These are phyloP conservation scores for Diutina siamensis DNA, from an alignment of 1,139 yeast genomes.

Conservation along the genomic window DNA sequence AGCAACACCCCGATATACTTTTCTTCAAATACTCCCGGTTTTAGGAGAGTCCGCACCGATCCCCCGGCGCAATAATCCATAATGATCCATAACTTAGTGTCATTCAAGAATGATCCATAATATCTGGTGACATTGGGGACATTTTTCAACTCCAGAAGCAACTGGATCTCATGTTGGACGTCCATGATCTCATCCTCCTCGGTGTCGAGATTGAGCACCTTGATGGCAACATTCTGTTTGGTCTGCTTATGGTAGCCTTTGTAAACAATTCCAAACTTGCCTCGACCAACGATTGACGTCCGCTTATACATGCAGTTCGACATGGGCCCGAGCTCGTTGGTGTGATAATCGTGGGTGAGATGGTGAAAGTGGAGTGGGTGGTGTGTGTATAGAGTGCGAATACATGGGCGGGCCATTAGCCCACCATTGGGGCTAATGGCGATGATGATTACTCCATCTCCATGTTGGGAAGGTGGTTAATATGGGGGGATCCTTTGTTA, in stretches of 20 bases:
- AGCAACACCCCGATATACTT: slow-evolving; percentile 68
- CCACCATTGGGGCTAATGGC: too few species aligned
- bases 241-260: slow-evolving; percentile 61
- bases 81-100: slow-evolving; percentile 89
- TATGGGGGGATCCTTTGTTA: too few species aligned
- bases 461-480: too few species aligned
- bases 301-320: slow-evolving; percentile 37
- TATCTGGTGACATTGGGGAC: slow-evolving; percentile 90
- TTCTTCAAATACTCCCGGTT: slow-evolving; percentile 86
- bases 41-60: slow-evolving; percentile 72
- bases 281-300: slow-evolving; percentile 88
- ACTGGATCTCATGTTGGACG: slow-evolving; percentile 87
- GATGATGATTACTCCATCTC: too few species aligned
- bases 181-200: slow-evolving; percentile 91
- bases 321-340: neutral
- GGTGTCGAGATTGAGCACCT: slow-evolving; percentile 84
- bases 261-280: slow-evolving; percentile 94
- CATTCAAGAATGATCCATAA: slow-evolving; percentile 77
- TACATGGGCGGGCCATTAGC: neutral
- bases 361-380: neutral
- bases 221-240: slow-evolving; percentile 80
- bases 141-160: slow-evolving; percentile 68
- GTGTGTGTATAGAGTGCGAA: neutral
- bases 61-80: slow-evolving; percentile 99
- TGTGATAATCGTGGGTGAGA: neutral